Evolutionary conservation across 352 stramenopile genomes (phyloP).

Genomic region (Globisporangium uncinulatum): DNA sequence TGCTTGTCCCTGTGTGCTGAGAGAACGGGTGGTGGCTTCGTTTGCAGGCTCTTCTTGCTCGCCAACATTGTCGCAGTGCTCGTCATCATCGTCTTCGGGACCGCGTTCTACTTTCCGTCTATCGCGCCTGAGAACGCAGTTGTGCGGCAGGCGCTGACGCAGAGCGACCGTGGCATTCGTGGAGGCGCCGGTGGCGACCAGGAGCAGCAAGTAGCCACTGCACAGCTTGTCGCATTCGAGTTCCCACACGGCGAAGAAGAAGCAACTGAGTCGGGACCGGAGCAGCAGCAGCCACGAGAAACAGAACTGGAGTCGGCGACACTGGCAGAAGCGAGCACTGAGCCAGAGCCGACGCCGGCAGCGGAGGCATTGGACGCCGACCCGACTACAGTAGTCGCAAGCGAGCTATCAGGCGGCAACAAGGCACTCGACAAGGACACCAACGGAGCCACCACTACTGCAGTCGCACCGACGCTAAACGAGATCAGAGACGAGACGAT

Average conservation of each 20-base stretch:
- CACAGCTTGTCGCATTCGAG: not conserved
- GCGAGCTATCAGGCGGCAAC: not conserved
- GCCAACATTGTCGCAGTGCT: constrained; percentile 38
- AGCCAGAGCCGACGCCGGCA: not conserved
- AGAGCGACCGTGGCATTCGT: constrained; percentile 18
- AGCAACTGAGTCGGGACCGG: not conserved
- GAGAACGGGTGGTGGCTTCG: not conserved
- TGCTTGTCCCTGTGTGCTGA: not conserved
- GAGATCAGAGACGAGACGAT: not conserved
- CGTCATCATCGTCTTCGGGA: constrained; percentile 45
- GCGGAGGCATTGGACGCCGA: not conserved
- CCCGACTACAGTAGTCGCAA: not conserved
- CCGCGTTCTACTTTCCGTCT: constrained; percentile 41
- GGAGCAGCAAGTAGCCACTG: not conserved
- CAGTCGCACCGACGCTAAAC: not conserved
- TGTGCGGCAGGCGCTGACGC: constrained; percentile 30
- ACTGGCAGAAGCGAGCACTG: too few relatives aligned
- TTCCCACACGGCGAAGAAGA: not conserved
- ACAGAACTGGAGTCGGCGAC: too few relatives aligned
- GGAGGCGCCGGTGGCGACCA: not conserved
- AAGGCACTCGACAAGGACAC: not conserved
- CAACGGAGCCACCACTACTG: not conserved
- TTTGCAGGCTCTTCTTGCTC: constrained; percentile 35
- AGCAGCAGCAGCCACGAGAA: too few relatives aligned
- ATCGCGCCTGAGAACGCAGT: constrained; percentile 20